Percentiles rank a stretch among this genome's conserved stretches.
These are phyloP conservation scores for Penicillium chermesinum DNA, from an alignment of 495 filamentous ascomycete species.

Conservation along the genomic window DNA sequence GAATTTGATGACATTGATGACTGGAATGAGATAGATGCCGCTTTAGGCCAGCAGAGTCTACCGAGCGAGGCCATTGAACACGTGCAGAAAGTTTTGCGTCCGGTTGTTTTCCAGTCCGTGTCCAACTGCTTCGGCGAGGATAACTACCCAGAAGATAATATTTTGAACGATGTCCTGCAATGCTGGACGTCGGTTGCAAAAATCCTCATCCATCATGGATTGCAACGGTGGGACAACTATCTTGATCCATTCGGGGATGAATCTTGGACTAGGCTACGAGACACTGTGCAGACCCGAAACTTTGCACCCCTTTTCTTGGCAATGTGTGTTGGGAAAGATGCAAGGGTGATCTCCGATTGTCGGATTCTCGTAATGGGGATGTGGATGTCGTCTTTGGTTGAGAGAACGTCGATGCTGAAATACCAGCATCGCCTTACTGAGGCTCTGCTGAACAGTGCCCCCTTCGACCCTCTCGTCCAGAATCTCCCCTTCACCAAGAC, in stretches of 20 bases:
- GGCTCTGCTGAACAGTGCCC: constrained; percentile 48
- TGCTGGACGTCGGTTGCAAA: constrained; percentile 56
- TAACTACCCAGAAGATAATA: constrained; percentile 48
- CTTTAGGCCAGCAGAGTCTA: constrained; percentile 33
- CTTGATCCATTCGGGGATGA: constrained; percentile 50
- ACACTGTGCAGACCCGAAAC: constrained; percentile 60
- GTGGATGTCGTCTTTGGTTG: constrained; percentile 59
- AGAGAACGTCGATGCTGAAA: constrained; percentile 60
- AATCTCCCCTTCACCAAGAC: constrained; percentile 60
- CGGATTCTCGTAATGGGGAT: constrained; percentile 46
- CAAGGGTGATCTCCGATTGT: constrained; percentile 38
- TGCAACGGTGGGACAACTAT: constrained; percentile 54
- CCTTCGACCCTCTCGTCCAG: constrained; percentile 44
- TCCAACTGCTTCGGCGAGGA: constrained; percentile 69
- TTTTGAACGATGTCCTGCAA: constrained; percentile 52
- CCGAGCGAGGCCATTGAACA: constrained; percentile 27
- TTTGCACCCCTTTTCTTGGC: constrained; percentile 59
- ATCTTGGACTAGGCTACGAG: constrained; percentile 58
- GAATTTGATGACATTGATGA: constrained; percentile 74
- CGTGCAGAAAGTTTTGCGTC: constrained; percentile 43
- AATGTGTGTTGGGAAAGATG: constrained; percentile 48
- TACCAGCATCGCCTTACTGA: constrained; percentile 60
- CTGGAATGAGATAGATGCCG: constrained; percentile 52
- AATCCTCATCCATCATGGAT: constrained; percentile 39
- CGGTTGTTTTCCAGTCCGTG: constrained; percentile 51